Conservation (phyloP, 352 stramenopile species). For the Phytopythium ostracodes region DNA sequence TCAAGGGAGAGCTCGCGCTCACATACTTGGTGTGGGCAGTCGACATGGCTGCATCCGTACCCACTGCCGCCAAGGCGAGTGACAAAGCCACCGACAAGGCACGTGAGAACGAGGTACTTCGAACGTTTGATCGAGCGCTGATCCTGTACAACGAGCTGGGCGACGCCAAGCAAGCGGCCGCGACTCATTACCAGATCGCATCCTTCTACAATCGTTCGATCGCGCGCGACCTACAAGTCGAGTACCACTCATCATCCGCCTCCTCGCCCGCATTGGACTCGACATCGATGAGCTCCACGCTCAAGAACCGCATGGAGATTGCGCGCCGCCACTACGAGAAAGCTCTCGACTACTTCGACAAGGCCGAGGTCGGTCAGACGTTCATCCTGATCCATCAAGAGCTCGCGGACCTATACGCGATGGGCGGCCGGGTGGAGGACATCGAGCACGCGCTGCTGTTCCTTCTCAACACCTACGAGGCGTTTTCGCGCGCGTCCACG, state of each 20-base stretch:
- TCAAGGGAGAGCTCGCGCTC: constrained; percentile 77
- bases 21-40: constrained; percentile 83
- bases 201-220: constrained; percentile 72
- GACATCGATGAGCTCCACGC: constrained; percentile 15
- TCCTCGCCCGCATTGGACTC: constrained; percentile 2
- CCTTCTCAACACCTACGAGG: constrained; percentile 73
- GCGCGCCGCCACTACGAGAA: constrained; percentile 83
- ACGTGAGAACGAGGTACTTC: constrained; percentile 42
- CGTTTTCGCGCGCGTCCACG: constrained; percentile 26
- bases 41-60: constrained; percentile 22
- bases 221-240: constrained; percentile 26
- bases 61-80: background rate
- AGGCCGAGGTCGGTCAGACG: constrained; percentile 60
- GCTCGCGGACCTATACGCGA: constrained; percentile 67
- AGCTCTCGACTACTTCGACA: constrained; percentile 73
- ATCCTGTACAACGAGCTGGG: constrained; percentile 69
- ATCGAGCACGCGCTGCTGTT: constrained; percentile 78
- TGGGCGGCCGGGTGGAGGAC: constrained; percentile 59
- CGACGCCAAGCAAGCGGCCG: constrained; percentile 66
- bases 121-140: constrained; percentile 70
- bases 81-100: constrained; percentile 1
- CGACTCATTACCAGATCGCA: constrained; percentile 85
- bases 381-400: constrained; percentile 85
- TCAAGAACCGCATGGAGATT: constrained; percentile 78
- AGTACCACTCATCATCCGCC: constrained; percentile 11